These are phyloP conservation scores for Talaromyces sp. DNA, from an alignment of 2,329 filamentous ascomycete species.

Conservation along the genomic window DNA sequence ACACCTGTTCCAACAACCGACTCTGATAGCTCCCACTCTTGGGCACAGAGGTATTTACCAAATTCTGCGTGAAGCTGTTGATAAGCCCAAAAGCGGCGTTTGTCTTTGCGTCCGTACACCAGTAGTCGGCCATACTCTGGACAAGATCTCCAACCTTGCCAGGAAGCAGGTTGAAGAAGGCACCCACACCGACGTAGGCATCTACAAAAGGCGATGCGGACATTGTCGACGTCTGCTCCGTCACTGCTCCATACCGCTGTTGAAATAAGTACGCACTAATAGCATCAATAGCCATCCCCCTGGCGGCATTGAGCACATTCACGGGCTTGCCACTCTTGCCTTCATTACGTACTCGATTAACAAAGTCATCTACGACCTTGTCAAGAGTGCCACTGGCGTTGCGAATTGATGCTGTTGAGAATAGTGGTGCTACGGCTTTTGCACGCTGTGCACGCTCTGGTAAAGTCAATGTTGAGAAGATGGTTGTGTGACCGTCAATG, in stretches of 20 bases:
- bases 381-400: constrained; percentile 20
- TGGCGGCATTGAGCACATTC: constrained; percentile 47
- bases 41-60: constrained; percentile 36
- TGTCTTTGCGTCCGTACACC: constrained; percentile 31
- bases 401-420: constrained; percentile 31
- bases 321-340: constrained; percentile 20
- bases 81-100: constrained; percentile 39
- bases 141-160: constrained; percentile 35
- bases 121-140: constrained; percentile 34
- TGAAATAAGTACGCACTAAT: constrained; percentile 55
- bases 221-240: constrained; percentile 37
- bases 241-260: constrained; percentile 49
- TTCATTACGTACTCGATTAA: constrained; percentile 21
- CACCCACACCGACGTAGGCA: constrained; percentile 53
- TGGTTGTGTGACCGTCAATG: constrained; percentile 53
- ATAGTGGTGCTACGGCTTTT: constrained; percentile 51
- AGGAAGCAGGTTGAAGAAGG: constrained; percentile 52
- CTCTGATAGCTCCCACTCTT: constrained; percentile 47
- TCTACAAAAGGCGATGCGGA: constrained; percentile 53
- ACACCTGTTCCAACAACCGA: constrained; percentile 45
- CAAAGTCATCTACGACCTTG: constrained; percentile 24
- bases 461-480: constrained; percentile 50
- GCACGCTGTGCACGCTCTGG: constrained; percentile 46
- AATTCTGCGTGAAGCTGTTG: constrained; percentile 41
- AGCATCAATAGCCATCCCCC: constrained; percentile 53